Evolutionary conservation across 2,329 filamentous ascomycete genomes (phyloP), one percentile per base, ranked within the genome.

Genomic region (Bipolaris victoriae): DNA sequence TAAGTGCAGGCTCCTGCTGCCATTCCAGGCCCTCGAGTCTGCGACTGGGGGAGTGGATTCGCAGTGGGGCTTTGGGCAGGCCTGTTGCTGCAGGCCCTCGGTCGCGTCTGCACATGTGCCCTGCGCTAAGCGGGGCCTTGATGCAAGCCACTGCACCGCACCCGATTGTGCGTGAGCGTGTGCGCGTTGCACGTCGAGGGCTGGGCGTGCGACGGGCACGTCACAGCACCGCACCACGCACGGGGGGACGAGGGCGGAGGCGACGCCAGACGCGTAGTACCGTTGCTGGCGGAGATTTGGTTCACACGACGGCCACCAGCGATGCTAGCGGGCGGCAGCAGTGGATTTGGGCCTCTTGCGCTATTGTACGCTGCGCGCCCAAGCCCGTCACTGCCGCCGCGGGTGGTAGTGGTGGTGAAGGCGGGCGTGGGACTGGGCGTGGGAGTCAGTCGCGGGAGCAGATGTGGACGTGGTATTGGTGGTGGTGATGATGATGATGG

Each of bases 51-150:
- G 58, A 40, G 43, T 46, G 26, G 43, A 45, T 29, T 45, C 24
- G 43, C n/a, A 16, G 43, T 16, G 43, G n/a, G 43, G 7, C n/a
- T 24, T 11, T 7, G 26, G 16, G 37, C 37, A 39, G 18, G 37
- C 37, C 24, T 45, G 37, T 52, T 64, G 63, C 60, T 59, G 60
- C 60, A 61, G 61, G 57, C 52, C 53, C 49, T 51, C 52, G 55
- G 52, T 55, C 61, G 61, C 55, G 58, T 58, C 50, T 48, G 49
- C 61, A 63, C 58, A 58, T 56, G 63, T 64, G 61, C 35, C 58
- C 59, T 63, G 66, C 64, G 66, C 64, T 44, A 52, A 55, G 61
- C 62, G 63, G 68, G 64, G 56, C 55, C 55, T 40, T 40, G 51
- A 61, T 71, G 67, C 68, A 61, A 51, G 61, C 58, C 57, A 49